phyloP scores from a whole-genome alignment of 225 moss, liverwort and hornwort genomes.

The Polytrichum formosum region DNA sequence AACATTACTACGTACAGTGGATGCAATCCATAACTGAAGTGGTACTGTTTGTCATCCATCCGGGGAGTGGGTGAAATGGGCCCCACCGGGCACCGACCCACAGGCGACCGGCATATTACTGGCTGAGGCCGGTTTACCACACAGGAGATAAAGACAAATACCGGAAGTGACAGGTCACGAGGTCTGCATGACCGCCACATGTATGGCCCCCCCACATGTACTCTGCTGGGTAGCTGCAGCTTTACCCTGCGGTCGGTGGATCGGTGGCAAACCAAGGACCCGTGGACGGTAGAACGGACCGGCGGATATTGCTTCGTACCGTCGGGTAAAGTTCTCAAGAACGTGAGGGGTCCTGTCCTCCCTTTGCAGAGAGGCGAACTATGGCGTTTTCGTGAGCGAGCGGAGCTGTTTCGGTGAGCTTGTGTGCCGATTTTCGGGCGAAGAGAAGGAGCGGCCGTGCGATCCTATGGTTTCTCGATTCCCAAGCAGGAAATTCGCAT shows the following conservation, averaged over 20 bases:
- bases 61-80: too few relatives aligned
- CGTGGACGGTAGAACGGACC: neutral
- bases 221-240: neutral
- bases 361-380: constrained; percentile 6
- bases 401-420: constrained; percentile 14
- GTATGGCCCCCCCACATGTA: constrained; percentile 1
- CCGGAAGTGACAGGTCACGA: too few relatives aligned
- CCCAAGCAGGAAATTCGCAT: neutral
- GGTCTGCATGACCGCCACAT: constrained; percentile 32
- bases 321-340: constrained; percentile 20
- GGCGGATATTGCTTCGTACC: neutral
- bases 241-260: too few relatives aligned
- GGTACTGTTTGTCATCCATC: too few relatives aligned
- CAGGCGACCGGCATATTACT: too few relatives aligned
- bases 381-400: constrained; percentile 9
- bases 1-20: too few relatives aligned
- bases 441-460: neutral
- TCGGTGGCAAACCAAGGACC: neutral
- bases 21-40: too few relatives aligned
- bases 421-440: constrained; percentile 2
- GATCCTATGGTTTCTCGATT: too few relatives aligned
- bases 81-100: too few relatives aligned
- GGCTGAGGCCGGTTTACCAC: too few relatives aligned
- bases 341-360: constrained; percentile 17
- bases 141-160: too few relatives aligned